Percentiles rank a stretch among this genome's conserved stretches.
Conservation (phyloP, 139 green algal genomes). For the Coccomyxa sp. region DNA sequence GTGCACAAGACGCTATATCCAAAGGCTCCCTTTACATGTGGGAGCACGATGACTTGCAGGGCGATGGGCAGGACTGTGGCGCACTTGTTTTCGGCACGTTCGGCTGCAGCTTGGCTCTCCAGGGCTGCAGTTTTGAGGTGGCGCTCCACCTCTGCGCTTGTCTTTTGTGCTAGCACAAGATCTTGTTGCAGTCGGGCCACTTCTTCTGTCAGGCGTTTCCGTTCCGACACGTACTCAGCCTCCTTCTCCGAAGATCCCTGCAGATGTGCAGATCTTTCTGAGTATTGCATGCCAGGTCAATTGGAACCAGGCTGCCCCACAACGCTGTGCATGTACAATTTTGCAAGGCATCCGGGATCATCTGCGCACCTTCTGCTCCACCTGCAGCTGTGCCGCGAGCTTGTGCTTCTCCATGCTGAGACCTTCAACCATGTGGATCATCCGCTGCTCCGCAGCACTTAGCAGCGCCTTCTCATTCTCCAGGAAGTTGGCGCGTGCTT, state of each 20-base stretch:
- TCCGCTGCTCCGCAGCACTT: slow-evolving; percentile 23
- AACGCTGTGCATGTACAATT: neutral
- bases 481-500: slow-evolving; percentile 4
- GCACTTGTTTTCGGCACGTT: neutral
- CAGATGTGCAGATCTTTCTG: neutral
- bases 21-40: too few species aligned
- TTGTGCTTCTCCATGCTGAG: slow-evolving; percentile 30
- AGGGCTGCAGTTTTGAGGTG: neutral
- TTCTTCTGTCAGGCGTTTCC: slow-evolving; percentile 3
- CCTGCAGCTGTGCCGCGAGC: neutral
- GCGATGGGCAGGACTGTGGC: neutral
- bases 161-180: slow-evolving; percentile 7
- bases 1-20: too few species aligned
- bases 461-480: slow-evolving; percentile 42
- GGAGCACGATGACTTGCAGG: too few species aligned
- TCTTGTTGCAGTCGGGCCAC: slow-evolving; percentile 26
- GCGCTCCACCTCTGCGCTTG: slow-evolving; percentile 22
- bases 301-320: neutral
- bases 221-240: slow-evolving; percentile 11
- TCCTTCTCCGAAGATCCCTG: neutral
- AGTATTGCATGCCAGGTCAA: neutral
- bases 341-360: neutral
- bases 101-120: neutral
- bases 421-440: neutral
- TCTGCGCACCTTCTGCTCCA: neutral